Evolutionary conservation across 2,329 filamentous ascomycete species (phyloP).

Genomic region (Fusarium pilosicola): DNA sequence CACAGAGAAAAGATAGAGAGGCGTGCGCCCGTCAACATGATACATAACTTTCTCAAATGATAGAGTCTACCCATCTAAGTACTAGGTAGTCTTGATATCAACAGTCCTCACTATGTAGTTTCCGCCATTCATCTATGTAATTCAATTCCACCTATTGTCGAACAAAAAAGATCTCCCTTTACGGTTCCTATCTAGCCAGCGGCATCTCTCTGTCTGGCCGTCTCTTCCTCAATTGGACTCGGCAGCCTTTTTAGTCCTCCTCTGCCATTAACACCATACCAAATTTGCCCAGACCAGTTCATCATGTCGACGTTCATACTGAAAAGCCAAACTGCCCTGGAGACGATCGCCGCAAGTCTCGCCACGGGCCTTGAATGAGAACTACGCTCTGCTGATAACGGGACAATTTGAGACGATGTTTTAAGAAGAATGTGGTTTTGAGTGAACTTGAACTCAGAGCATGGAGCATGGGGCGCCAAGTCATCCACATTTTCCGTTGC

Average conservation of each 20-base stretch:
- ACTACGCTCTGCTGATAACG: neutral
- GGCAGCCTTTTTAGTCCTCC: slow-evolving; percentile 11
- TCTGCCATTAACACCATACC: slow-evolving; percentile 4
- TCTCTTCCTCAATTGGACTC: slow-evolving; percentile 4
- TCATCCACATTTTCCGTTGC: slow-evolving; percentile 45
- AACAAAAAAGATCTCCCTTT: slow-evolving; percentile 7
- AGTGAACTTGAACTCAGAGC: slow-evolving; percentile 25
- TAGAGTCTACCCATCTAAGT: neutral
- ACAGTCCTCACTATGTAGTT: neutral
- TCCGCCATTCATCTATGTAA: slow-evolving; percentile 9
- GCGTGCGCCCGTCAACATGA: neutral
- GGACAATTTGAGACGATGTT: slow-evolving; percentile 4
- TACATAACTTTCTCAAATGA: neutral
- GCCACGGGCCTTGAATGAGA: neutral
- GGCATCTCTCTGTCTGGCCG: slow-evolving; percentile 10
- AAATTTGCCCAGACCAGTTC: slow-evolving; percentile 4
- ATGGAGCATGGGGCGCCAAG: slow-evolving; percentile 39
- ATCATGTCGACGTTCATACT: slow-evolving; percentile 18
- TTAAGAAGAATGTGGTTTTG: slow-evolving; percentile 19
- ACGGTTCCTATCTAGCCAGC: slow-evolving; percentile 6
- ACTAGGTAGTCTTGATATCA: neutral
- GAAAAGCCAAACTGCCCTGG: neutral
- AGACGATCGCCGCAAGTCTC: neutral
- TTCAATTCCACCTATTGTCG: neutral
- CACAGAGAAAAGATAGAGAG: neutral